Conservation (phyloP, 805 yeast genomes). For the Suhomyces sp. region DNA sequence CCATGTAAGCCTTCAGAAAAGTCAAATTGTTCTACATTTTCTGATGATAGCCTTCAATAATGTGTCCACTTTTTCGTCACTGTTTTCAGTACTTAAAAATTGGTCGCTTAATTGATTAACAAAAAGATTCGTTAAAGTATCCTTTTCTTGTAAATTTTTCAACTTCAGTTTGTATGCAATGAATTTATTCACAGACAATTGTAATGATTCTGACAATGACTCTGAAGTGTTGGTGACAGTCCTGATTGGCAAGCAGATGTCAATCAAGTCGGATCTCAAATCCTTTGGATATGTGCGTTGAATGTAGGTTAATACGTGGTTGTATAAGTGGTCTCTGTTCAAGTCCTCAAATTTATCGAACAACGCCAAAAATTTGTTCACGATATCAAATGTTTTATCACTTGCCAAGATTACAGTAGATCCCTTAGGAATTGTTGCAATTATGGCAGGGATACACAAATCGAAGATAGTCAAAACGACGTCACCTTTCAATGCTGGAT, state of each 20-base stretch:
- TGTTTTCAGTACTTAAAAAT: slow-evolving; percentile 20
- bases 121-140: slow-evolving; percentile 30
- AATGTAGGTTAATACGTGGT: slow-evolving; percentile 60
- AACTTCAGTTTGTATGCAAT: slow-evolving; percentile 55
- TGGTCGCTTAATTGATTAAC: slow-evolving; percentile 25
- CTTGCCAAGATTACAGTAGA: slow-evolving; percentile 28
- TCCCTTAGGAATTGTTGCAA: slow-evolving; percentile 24
- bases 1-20: too few species aligned
- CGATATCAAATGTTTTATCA: slow-evolving; percentile 40
- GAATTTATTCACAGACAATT: slow-evolving; percentile 69
- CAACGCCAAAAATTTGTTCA: slow-evolving; percentile 47
- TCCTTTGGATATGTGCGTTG: slow-evolving; percentile 41
- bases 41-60: slow-evolving; percentile 42
- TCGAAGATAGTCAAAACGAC: slow-evolving; percentile 44
- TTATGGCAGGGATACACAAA: slow-evolving; percentile 32
- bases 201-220: slow-evolving; percentile 58
- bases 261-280: slow-evolving; percentile 46
- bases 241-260: slow-evolving; percentile 68
- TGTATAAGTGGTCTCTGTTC: slow-evolving; percentile 64
- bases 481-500: slow-evolving; percentile 62
- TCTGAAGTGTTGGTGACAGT: slow-evolving; percentile 39
- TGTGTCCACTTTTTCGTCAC: slow-evolving; percentile 25
- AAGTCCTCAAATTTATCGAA: slow-evolving; percentile 69
- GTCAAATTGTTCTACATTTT: slow-evolving; percentile 26
- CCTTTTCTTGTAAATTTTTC: slow-evolving; percentile 28